A percentile compares a stretch with the other conserved stretches of the same genome.
phyloP scores from a whole-genome alignment of 345 rosid genomes.

The Adansonia digitata region DNA sequence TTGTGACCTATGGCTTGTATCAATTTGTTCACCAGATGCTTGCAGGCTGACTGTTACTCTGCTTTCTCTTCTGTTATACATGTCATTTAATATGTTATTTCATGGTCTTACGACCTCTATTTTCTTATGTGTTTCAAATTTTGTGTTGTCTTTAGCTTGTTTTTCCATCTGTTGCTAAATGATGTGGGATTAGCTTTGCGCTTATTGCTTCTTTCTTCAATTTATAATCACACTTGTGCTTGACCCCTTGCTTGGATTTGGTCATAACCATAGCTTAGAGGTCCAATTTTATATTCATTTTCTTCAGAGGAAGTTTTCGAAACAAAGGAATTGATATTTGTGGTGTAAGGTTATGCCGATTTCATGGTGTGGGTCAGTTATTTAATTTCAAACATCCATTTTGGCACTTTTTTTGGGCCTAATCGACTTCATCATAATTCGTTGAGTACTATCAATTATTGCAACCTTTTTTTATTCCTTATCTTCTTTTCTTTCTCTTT shows the following conservation, averaged over 20 bases:
- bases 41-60: not conserved
- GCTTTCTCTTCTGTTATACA: not conserved
- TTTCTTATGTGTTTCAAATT: not conserved
- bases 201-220: not conserved
- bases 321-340: not conserved
- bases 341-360: no score
- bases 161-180: not conserved
- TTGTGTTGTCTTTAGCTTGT: not conserved
- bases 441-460: no score
- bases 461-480: no score
- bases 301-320: not conserved
- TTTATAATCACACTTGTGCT: not conserved
- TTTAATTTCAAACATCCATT: not conserved
- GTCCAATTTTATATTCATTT: not conserved
- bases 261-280: not conserved
- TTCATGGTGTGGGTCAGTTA: not conserved
- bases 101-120: not conserved
- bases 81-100: not conserved
- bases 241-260: not conserved
- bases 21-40: not conserved
- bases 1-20: conserved; percentile 8
- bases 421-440: no score
- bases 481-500: no score
- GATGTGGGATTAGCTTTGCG: not conserved
- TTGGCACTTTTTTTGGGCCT: no score